phyloP scores from a whole-genome alignment of 805 yeast genomes.

The Wickerhamiella australiensis region DNA sequence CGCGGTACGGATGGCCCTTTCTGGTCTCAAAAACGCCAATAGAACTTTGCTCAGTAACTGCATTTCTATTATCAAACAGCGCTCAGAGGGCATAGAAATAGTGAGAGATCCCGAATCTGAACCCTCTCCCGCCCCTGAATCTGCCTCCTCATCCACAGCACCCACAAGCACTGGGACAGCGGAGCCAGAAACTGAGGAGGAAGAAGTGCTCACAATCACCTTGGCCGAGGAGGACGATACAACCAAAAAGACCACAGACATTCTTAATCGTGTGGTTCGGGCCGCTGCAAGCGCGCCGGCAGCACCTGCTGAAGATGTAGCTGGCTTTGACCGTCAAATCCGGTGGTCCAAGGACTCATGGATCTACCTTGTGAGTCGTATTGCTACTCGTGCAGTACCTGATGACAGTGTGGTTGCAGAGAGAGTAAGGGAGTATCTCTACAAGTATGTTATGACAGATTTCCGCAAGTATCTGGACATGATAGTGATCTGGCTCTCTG shows the following conservation, averaged over 20 bases:
- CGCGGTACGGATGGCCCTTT: slow-evolving; percentile 48
- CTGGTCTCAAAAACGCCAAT: slow-evolving; percentile 49
- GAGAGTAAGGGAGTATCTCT: slow-evolving; percentile 55
- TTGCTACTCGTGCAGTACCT: slow-evolving; percentile 69
- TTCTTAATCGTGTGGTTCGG: not conserved
- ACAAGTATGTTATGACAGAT: slow-evolving; percentile 59
- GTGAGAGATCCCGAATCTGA: slow-evolving; percentile 19
- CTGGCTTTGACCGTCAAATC: not conserved
- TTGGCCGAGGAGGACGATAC: slow-evolving; percentile 23
- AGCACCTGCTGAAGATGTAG: slow-evolving; percentile 2
- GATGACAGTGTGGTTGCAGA: slow-evolving; percentile 28
- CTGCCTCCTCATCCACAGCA: too few relatives aligned
- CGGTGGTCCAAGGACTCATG: slow-evolving; percentile 57
- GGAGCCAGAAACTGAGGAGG: not conserved
- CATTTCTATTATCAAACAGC: slow-evolving; percentile 51
- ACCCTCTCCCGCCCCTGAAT: not conserved
- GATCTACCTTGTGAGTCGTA: slow-evolving; percentile 59
- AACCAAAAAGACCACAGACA: slow-evolving; percentile 23
- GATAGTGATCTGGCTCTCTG: slow-evolving; percentile 85
- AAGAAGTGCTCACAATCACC: slow-evolving; percentile 1
- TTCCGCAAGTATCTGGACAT: slow-evolving; percentile 60
- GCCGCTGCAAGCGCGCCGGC: not conserved
- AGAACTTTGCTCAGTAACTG: slow-evolving; percentile 47
- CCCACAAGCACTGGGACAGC: too few relatives aligned
- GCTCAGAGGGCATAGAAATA: slow-evolving; percentile 42